phyloP scores from a whole-genome alignment of 805 yeast genomes.

The Yarrowia keelungensis region DNA sequence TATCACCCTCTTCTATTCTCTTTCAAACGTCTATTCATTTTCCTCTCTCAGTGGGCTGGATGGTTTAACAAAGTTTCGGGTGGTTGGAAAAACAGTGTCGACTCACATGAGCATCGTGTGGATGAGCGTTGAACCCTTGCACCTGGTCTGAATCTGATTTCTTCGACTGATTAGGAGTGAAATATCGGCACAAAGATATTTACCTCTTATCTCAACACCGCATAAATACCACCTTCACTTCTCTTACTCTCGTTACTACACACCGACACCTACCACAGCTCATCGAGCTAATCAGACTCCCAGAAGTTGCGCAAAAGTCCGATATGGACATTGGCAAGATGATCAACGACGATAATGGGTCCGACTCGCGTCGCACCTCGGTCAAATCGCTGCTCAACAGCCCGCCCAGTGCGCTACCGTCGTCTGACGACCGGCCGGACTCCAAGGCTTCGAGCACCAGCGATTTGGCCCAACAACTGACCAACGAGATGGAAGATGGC shows the following conservation, averaged over 20 bases:
- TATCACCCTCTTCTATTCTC: neutral
- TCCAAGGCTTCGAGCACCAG: conserved; percentile 24
- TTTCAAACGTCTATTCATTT: no score
- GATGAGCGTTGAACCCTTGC: neutral
- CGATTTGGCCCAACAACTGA: conserved; percentile 24
- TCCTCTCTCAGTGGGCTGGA: neutral
- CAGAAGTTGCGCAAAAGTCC: neutral
- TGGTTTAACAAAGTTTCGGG: conserved; percentile 2
- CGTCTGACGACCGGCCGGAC: conserved; percentile 12
- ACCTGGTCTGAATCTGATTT: neutral
- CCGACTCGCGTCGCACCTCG: conserved; percentile 37
- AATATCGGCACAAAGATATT: no score
- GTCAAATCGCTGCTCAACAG: conserved; percentile 36
- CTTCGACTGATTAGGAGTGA: no score
- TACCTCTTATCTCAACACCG: no score
- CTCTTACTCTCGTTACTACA: no score
- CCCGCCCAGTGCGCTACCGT: conserved; percentile 7
- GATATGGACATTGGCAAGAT: conserved; percentile 36
- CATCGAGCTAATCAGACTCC: no score
- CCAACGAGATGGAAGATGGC: conserved; percentile 17
- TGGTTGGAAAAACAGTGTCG: neutral
- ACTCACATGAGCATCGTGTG: conserved; percentile 9
- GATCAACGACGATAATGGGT: conserved; percentile 37
- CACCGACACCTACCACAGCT: no score
- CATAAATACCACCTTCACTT: no score